Base-by-base conservation (phyloP, 2,329 filamentous ascomycete species). In the Tolypocladium capitatum region DNA sequence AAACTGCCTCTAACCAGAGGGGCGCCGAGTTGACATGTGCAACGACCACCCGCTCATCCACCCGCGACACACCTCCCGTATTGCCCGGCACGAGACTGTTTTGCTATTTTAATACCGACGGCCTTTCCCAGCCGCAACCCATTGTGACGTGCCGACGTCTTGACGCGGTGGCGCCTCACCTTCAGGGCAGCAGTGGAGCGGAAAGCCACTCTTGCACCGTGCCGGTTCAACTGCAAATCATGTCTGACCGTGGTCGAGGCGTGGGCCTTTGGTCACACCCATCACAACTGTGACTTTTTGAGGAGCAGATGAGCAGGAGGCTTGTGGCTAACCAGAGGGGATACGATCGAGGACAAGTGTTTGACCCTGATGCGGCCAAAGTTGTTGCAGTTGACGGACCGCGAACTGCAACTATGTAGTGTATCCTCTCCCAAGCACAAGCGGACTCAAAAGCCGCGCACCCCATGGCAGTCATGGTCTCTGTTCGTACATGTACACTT, bases 231-330 rank as follows among this genome's bases (percentile, higher is more conserved):
- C 20, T 45, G 24, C 46, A 51, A 43, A 36, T 49, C 45, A 46
- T 53, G 47, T 52, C 50, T 13, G 72, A 75, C 21, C 21, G 14
- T 46, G 4, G 69, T 73, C 5, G 60, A 56, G 33, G 21, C 70
- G 3, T 73, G 70, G 71, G 70, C 65, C 2, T 73, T 71, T 58
- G 69, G 71, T 2, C 70, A 74, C 53, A 74, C 70, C 13, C 71
- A 74, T 55, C 71, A 60, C 51, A 70, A 68, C 51, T 69, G 63
- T 53, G 60, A 65, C 45, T 71, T 66, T 43, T 51, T 8, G 61
- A 45, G 4, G 4, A 65, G 14, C 56, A 56, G 5, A 45, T 48
- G 43, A 58, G 40, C 24, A 49, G 47, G 38, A 42, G 45, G 2
- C 33, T 53, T 10, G 24, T 53, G 10, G 48, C 51, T 14, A 70